A percentile compares a stretch with the other conserved stretches of the same genome.
phyloP scores from a whole-genome alignment of 106 monocot genomes.

The Gastrodia elata region DNA sequence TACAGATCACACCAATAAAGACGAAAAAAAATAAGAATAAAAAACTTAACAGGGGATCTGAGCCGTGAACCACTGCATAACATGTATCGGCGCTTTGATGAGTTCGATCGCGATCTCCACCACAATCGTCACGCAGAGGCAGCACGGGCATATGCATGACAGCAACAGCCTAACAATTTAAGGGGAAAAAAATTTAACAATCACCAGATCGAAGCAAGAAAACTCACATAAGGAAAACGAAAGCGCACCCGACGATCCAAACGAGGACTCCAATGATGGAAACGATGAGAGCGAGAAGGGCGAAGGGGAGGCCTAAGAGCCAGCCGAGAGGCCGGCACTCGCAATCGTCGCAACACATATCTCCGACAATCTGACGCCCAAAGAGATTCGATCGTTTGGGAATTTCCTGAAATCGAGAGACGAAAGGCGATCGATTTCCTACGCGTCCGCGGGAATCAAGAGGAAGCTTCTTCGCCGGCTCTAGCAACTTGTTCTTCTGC shows the following conservation, averaged over 20 bases:
- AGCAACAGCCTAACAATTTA: slow-evolving; percentile 43
- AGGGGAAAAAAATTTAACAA: neutral
- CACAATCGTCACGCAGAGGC: slow-evolving; percentile 84
- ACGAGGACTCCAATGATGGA: slow-evolving; percentile 52
- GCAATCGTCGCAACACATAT: slow-evolving; percentile 43
- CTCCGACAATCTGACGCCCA: neutral
- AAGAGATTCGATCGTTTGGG: neutral
- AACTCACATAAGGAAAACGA: neutral
- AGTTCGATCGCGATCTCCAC: slow-evolving; percentile 92
- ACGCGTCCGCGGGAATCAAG: neutral
- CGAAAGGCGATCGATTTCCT: neutral
- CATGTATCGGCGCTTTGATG: slow-evolving; percentile 87
- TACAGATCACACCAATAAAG: neutral
- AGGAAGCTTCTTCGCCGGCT: slow-evolving; percentile 1
- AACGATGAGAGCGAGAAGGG: slow-evolving; percentile 61
- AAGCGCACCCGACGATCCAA: slow-evolving; percentile 42
- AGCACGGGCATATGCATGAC: slow-evolving; percentile 96
- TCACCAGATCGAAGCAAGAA: neutral
- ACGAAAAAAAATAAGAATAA: neutral
- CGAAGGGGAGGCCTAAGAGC: slow-evolving; percentile 94
- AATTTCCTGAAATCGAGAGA: neutral
- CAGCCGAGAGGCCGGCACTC: slow-evolving; percentile 90
- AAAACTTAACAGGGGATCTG: slow-evolving; percentile 46
- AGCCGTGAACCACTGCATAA: slow-evolving; percentile 87
- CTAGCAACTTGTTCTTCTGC: neutral